These are phyloP conservation scores for Codiaeum variegatum DNA, from an alignment of 441 rosid genomes.

Conservation along the genomic window DNA sequence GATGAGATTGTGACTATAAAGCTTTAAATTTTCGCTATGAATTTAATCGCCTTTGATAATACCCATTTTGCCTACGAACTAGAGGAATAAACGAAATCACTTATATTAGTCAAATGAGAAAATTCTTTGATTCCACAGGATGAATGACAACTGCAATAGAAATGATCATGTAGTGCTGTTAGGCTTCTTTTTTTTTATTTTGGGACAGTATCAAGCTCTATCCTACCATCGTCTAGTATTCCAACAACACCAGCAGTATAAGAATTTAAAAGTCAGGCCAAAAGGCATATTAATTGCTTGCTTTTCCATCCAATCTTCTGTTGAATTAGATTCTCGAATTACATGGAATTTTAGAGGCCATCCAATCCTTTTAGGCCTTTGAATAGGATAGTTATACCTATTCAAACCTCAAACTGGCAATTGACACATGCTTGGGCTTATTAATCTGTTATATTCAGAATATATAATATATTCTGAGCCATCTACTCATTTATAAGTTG, in stretches of 20 bases:
- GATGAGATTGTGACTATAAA: neutral
- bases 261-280: too few relatives aligned
- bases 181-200: too few relatives aligned
- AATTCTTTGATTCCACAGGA: neutral
- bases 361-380: neutral
- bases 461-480: too few relatives aligned
- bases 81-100: neutral
- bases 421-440: neutral
- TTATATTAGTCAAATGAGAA: neutral
- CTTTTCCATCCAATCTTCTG: too few relatives aligned
- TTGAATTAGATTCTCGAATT: too few relatives aligned
- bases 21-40: neutral
- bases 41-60: neutral
- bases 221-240: too few relatives aligned
- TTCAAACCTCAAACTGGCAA: neutral
- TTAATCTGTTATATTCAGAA: neutral
- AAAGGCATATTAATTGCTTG: too few relatives aligned
- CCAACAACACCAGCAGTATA: too few relatives aligned
- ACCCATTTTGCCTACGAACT: neutral
- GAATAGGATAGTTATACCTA: neutral
- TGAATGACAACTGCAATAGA: neutral
- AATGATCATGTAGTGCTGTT: neutral
- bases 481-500: too few relatives aligned
- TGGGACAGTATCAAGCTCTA: too few relatives aligned
- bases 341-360: too few relatives aligned